A percentile compares a stretch with the other conserved stretches of the same genome.
phyloP scores from a whole-genome alignment of 106 monocot species.

The Platanthera zijinensis region DNA sequence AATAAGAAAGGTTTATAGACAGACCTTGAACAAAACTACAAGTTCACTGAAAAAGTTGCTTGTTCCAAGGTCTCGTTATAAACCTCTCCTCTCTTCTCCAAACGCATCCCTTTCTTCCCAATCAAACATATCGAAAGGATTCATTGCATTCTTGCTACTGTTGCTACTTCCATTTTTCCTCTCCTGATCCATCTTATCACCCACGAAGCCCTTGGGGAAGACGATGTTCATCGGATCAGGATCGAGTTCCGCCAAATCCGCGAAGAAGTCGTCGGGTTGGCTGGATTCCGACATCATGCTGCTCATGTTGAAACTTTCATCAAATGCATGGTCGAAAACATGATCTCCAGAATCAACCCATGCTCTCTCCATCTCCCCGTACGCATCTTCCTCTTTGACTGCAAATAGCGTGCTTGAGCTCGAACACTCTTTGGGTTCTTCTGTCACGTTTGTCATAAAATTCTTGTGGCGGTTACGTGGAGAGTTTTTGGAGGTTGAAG shows the following conservation, averaged over 20 bases:
- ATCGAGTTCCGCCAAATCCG: slow-evolving; percentile 16
- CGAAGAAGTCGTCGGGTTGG: slow-evolving; percentile 16
- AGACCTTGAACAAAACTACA: slow-evolving; percentile 1
- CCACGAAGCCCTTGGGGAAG: slow-evolving; percentile 15
- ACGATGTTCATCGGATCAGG: slow-evolving; percentile 10
- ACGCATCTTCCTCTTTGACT: slow-evolving; percentile 9
- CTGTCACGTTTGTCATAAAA: background rate
- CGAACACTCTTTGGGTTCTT: slow-evolving; percentile 2
- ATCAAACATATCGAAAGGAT: slow-evolving; percentile 50
- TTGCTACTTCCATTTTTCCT: background rate
- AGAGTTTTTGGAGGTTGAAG: background rate
- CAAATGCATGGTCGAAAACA: background rate
- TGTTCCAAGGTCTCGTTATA: slow-evolving; percentile 3
- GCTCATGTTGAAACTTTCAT: background rate
- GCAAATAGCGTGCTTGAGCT: background rate
- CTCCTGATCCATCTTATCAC: background rate
- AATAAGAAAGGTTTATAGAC: background rate
- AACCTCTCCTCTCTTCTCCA: background rate
- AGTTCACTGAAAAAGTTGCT: background rate
- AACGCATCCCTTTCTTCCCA: background rate
- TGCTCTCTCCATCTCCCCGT: background rate
- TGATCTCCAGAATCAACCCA: background rate
- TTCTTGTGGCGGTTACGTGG: background rate
- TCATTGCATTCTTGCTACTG: background rate
- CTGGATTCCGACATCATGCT: background rate